Evolutionary conservation across 495 filamentous ascomycete species (phyloP).

Genomic region (Hypoxylon cercidicola): DNA sequence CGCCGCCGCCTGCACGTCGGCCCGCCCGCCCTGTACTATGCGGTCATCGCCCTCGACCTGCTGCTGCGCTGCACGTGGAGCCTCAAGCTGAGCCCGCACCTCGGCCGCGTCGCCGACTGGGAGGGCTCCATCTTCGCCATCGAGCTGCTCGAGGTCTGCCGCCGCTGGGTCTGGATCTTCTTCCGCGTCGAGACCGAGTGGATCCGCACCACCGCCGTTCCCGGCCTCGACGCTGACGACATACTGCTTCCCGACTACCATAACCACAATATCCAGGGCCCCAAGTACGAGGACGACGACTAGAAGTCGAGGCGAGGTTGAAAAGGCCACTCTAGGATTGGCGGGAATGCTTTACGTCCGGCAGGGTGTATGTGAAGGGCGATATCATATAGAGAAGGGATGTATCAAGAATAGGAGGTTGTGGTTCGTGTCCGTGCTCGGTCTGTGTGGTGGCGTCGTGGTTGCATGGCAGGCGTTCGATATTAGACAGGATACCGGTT

Average conservation of each 20-base stretch:
- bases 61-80: constrained; percentile 89
- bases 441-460: constrained; percentile 27
- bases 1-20: constrained; percentile 77
- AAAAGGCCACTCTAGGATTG: background rate
- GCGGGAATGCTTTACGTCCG: background rate
- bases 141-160: constrained; percentile 83
- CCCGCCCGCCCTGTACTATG: constrained; percentile 77
- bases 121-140: constrained; percentile 88
- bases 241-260: constrained; percentile 58
- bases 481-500: constrained; percentile 27
- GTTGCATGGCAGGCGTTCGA: constrained; percentile 39
- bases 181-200: constrained; percentile 94
- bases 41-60: constrained; percentile 80
- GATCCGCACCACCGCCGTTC: constrained; percentile 60
- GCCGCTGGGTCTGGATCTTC: constrained; percentile 97
- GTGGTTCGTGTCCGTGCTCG: constrained; percentile 8
- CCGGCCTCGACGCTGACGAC: constrained; percentile 53
- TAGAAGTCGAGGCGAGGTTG: constrained; percentile 27
- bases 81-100: constrained; percentile 79
- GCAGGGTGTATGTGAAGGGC: background rate
- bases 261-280: constrained; percentile 40
- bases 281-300: constrained; percentile 56
- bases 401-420: constrained; percentile 11
- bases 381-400: background rate
- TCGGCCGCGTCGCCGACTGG: constrained; percentile 83